Conservation (phyloP, 2,329 filamentous ascomycete species). For the Keithomyces neogunnii region DNA sequence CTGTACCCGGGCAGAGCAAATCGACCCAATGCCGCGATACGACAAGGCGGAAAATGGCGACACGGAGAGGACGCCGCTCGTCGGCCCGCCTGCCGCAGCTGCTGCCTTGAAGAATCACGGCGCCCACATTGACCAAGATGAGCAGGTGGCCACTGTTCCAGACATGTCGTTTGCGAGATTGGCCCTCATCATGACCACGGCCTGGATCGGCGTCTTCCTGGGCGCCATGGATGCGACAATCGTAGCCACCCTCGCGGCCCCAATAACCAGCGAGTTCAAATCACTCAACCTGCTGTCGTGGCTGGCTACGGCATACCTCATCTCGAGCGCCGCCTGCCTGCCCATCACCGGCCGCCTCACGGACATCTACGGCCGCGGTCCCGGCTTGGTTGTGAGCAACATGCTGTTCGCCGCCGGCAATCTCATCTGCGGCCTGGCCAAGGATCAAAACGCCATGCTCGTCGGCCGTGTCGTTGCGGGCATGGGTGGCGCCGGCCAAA, state of each 20-base stretch:
- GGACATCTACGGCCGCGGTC: conserved; percentile 69
- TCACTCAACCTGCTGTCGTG: conserved; percentile 71
- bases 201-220: conserved; percentile 33
- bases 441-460: conserved; percentile 55
- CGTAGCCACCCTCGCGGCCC: conserved; percentile 67
- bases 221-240: conserved; percentile 61
- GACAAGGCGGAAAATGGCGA: background rate
- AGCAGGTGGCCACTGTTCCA: background rate
- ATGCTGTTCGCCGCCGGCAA: conserved; percentile 67
- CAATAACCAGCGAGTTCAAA: conserved; percentile 70
- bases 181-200: background rate
- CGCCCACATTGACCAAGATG: background rate
- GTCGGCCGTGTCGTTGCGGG: conserved; percentile 65
- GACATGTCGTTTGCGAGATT: background rate
- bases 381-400: conserved; percentile 65
- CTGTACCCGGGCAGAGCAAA: background rate
- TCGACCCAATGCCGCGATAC: background rate
- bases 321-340: conserved; percentile 62
- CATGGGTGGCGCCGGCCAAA: conserved; percentile 65
- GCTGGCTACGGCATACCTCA: conserved; percentile 73
- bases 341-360: conserved; percentile 67
- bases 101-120: background rate
- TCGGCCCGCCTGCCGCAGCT: background rate
- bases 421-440: conserved; percentile 64
- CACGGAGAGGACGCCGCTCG: background rate